Percentiles rank a stretch among this genome's conserved stretches.
These are phyloP conservation scores for Fusarium musae DNA, from an alignment of 2,329 filamentous ascomycete genomes.

Conservation along the genomic window DNA sequence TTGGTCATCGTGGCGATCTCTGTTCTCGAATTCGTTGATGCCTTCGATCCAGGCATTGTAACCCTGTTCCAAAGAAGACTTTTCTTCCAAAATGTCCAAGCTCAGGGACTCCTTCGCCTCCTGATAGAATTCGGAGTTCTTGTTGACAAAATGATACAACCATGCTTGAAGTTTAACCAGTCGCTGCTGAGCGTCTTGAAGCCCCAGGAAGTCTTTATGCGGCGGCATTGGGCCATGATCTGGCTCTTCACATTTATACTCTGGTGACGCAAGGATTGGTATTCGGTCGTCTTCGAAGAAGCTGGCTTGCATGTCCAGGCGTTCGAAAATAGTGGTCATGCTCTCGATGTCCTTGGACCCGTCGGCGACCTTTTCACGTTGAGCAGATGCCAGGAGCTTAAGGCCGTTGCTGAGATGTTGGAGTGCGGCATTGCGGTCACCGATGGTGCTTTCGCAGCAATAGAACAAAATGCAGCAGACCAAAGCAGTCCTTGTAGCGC, in stretches of 20 bases:
- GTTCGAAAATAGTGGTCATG: background rate
- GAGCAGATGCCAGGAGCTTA: background rate
- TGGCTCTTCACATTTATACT: background rate
- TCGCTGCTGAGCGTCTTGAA: slow-evolving; percentile 11
- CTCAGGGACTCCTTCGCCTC: background rate
- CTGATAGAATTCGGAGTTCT: background rate
- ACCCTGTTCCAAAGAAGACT: background rate
- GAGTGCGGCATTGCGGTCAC: background rate
- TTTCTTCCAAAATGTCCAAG: slow-evolving; percentile 7
- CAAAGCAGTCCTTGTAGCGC: background rate
- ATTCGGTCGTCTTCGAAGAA: slow-evolving; percentile 31
- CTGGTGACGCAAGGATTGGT: slow-evolving; percentile 4
- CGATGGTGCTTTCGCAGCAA: slow-evolving; percentile 10
- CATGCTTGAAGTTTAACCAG: slow-evolving; percentile 28
- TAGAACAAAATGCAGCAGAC: slow-evolving; percentile 18
- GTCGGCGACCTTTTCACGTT: accelerated
- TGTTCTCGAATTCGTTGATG: background rate
- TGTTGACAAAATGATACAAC: slow-evolving; percentile 16
- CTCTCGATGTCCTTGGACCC: background rate
- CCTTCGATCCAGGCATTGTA: slow-evolving; percentile 4
- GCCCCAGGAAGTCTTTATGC: background rate
- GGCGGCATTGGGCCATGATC: no score
- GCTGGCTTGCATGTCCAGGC: slow-evolving; percentile 31
- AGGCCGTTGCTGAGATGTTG: slow-evolving; percentile 11
- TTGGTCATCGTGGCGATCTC: background rate